These are phyloP conservation scores for Sherardia arvensis DNA, from an alignment of 257 asterid genomes.

Conservation along the genomic window DNA sequence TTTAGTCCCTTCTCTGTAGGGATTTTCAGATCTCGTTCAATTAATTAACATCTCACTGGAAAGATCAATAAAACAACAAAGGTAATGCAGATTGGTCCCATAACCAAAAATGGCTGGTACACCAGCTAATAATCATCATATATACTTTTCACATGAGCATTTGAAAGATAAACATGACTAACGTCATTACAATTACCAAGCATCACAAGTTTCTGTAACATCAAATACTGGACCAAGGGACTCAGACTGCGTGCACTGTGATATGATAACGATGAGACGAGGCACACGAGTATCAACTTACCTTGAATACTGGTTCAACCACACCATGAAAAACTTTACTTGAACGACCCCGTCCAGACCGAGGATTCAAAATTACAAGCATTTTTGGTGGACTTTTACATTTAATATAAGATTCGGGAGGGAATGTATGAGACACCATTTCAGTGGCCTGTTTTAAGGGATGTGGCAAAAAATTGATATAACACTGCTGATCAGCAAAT, in stretches of 20 bases:
- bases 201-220: background rate
- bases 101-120: background rate
- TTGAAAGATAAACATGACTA: background rate
- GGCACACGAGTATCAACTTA: conserved; percentile 22
- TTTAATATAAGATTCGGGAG: conserved; percentile 74
- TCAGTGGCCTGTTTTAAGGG: conserved; percentile 75
- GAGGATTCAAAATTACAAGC: conserved; percentile 95
- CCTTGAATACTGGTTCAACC: conserved; percentile 94
- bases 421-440: conserved; percentile 56
- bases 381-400: conserved; percentile 81
- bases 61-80: background rate
- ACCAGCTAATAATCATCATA: background rate
- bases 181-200: background rate
- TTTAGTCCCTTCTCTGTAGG: background rate
- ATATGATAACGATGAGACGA: background rate
- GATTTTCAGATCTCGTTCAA: background rate
- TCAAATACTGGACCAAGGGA: background rate
- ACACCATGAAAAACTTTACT: conserved; percentile 77
- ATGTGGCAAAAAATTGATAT: conserved; percentile 84
- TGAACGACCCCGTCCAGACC: conserved; percentile 95
- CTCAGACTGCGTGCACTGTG: background rate
- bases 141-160: background rate
- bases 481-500: conserved; percentile 96
- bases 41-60: background rate
- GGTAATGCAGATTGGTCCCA: background rate